Evolutionary conservation across 208 protist species (phyloP), one percentile per base, ranked within the genome.

Genomic region (Crithidia bombi): DNA sequence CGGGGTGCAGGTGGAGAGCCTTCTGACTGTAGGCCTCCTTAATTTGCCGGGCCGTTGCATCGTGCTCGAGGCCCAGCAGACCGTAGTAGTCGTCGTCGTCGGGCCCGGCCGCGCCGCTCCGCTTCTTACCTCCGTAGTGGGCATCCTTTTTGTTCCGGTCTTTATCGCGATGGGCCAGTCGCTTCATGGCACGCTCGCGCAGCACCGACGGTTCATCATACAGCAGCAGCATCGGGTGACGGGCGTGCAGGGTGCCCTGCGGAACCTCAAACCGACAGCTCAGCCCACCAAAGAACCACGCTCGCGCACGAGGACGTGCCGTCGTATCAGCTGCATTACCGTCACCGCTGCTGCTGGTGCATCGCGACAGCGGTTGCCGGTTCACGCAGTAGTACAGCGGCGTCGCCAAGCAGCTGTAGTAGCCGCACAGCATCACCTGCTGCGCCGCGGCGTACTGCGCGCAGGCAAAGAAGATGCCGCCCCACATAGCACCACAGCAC

Each of bases 1-100:
- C 95, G 3, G 95, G 95, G 64, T 98, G 95, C 17, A 95, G 21
- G 61, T 97, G 82, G n/a, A 97, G 65, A 15, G 84, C 93, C 9
- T 93, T 69, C 49, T 81, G 75, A 62, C 92, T 96, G 76, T 94
- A 98, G 25, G 95, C 95, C 55, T 74, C 80, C 47, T 95, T 96
- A 57, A 98, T 94, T 55, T 97, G 76, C 38, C 82, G 76, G 62
- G 85, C 62, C 11, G 71, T 90, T 7, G 92, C 92, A 39, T 83
- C 75, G 9, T 54, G 62, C 10, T 72, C 23, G 15, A 98, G 74
- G 10, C 87, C 87, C 10, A 98, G 74, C 43, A 90, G 61, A 0
- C 72, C 81, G 74, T 98, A 98, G 75, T 94, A 89, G 52, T 89
- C 81, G 6, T 83, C 80, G 0, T 81, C 67, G 12, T 58, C 72